Evolutionary conservation across 495 filamentous ascomycete genomes (phyloP).

Genomic region (Xylaria palmicola): DNA sequence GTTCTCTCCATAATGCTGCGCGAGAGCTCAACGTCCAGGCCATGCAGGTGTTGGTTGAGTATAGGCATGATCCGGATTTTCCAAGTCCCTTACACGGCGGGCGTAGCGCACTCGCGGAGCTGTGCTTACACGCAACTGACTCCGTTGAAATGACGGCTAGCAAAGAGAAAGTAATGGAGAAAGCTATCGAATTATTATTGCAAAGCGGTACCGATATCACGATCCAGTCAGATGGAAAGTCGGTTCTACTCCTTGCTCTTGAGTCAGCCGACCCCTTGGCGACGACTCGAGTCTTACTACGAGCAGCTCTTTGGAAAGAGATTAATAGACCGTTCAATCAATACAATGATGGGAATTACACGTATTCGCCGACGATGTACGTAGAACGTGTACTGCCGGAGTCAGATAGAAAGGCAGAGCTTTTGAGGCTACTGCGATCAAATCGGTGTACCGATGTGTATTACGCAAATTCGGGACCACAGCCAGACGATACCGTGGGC

Average conservation of each 20-base stretch:
- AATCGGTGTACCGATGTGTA: slow-evolving; percentile 47
- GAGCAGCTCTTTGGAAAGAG: slow-evolving; percentile 46
- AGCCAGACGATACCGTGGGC: slow-evolving; percentile 44
- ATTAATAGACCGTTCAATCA: slow-evolving; percentile 46
- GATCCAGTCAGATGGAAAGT: slow-evolving; percentile 44
- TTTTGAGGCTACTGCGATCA: slow-evolving; percentile 39
- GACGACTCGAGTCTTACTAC: slow-evolving; percentile 44
- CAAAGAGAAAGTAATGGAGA: slow-evolving; percentile 48
- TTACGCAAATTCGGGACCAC: slow-evolving; percentile 46
- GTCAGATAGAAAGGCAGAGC: slow-evolving; percentile 33
- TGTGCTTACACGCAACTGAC: slow-evolving; percentile 46
- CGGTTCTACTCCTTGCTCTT: slow-evolving; percentile 44
- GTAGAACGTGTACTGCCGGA: slow-evolving; percentile 34
- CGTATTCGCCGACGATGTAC: slow-evolving; percentile 49
- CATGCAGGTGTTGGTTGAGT: slow-evolving; percentile 43
- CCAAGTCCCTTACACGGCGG: slow-evolving; percentile 48
- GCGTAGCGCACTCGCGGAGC: slow-evolving; percentile 48
- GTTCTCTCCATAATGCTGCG: slow-evolving; percentile 50
- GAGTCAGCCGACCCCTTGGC: slow-evolving; percentile 43
- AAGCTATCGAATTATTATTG: slow-evolving; percentile 43
- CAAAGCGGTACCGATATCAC: slow-evolving; percentile 40
- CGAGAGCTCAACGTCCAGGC: slow-evolving; percentile 45
- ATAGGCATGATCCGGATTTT: slow-evolving; percentile 49
- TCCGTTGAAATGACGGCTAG: slow-evolving; percentile 33
- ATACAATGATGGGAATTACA: slow-evolving; percentile 41